Evolutionary conservation across 1,284 basidiomycete species (phyloP).

Genomic region (Marasmius fiardii): DNA sequence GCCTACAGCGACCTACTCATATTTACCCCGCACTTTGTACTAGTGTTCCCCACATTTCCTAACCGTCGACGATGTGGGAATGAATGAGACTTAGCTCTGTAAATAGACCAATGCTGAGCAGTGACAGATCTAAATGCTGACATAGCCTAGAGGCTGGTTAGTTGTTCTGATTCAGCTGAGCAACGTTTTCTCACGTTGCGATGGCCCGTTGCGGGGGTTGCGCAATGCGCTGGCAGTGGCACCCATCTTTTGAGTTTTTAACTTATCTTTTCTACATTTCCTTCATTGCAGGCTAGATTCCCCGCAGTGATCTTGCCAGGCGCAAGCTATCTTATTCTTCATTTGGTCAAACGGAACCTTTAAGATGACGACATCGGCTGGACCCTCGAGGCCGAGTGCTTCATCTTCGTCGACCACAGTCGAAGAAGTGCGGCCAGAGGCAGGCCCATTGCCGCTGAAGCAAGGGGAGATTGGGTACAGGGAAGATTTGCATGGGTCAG

Average conservation of each 20-base stretch:
- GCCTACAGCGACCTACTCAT: neutral
- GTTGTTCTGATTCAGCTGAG: too few species aligned
- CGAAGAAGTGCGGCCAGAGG: slow-evolving; percentile 38
- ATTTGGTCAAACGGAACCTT: slow-evolving; percentile 11
- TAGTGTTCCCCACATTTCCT: too few species aligned
- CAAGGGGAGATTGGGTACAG: slow-evolving; percentile 63
- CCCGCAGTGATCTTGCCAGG: slow-evolving; percentile 21
- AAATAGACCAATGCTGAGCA: too few species aligned
- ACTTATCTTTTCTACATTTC: neutral
- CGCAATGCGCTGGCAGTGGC: too few species aligned
- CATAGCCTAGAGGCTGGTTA: too few species aligned
- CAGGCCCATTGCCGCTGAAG: slow-evolving; percentile 60
- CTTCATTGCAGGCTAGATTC: slow-evolving; percentile 5
- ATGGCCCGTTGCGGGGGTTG: too few species aligned
- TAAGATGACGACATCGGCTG: slow-evolving; percentile 7
- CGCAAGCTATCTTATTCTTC: slow-evolving; percentile 20
- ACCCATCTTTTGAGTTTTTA: too few species aligned
- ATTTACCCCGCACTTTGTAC: too few species aligned
- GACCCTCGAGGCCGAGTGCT: slow-evolving; percentile 14
- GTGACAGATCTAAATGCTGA: too few species aligned
- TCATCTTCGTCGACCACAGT: slow-evolving; percentile 15
- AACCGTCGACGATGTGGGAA: too few species aligned
- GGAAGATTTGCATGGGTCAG: slow-evolving; percentile 35
- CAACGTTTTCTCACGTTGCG: too few species aligned
- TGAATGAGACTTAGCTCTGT: too few species aligned